These are phyloP conservation scores for Orbilia oligospora DNA, from an alignment of 2,329 filamentous ascomycete species.

Conservation along the genomic window DNA sequence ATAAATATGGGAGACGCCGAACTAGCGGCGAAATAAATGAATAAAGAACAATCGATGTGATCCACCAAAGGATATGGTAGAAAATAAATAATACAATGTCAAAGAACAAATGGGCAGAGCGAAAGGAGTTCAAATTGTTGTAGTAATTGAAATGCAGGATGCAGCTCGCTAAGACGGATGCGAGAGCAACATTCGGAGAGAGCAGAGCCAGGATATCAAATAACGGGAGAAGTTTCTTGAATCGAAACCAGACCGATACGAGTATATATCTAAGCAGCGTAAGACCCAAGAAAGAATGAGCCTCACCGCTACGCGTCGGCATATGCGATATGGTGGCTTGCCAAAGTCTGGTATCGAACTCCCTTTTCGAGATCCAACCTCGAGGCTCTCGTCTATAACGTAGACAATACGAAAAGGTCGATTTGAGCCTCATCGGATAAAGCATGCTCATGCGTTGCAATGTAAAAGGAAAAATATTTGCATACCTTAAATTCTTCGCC, in stretches of 20 bases:
- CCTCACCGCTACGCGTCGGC: conserved; percentile 31
- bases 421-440: conserved; percentile 31
- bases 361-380: conserved; percentile 25
- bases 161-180: conserved; percentile 34
- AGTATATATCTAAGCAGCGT: conserved; percentile 34
- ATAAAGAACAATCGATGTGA: not conserved
- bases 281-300: conserved; percentile 22
- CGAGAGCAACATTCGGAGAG: conserved; percentile 28
- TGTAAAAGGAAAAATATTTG: conserved; percentile 33
- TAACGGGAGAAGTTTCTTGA: conserved; percentile 35
- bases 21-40: conserved; percentile 25
- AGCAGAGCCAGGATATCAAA: conserved; percentile 41
- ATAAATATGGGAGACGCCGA: conserved; percentile 33
- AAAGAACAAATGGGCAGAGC: conserved; percentile 37
- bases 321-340: conserved; percentile 38
- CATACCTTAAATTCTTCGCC: conserved; percentile 32
- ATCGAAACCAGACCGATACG: conserved; percentile 31
- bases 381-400: not conserved
- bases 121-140: conserved; percentile 36
- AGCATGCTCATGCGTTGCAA: conserved; percentile 25
- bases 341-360: conserved; percentile 14
- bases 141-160: conserved; percentile 6
- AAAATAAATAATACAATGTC: conserved; percentile 16
- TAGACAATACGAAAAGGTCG: conserved; percentile 3
- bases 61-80: conserved; percentile 30